Evolutionary conservation across 306 rosid genomes (phyloP).

Genomic region (Sophora flavescens): DNA sequence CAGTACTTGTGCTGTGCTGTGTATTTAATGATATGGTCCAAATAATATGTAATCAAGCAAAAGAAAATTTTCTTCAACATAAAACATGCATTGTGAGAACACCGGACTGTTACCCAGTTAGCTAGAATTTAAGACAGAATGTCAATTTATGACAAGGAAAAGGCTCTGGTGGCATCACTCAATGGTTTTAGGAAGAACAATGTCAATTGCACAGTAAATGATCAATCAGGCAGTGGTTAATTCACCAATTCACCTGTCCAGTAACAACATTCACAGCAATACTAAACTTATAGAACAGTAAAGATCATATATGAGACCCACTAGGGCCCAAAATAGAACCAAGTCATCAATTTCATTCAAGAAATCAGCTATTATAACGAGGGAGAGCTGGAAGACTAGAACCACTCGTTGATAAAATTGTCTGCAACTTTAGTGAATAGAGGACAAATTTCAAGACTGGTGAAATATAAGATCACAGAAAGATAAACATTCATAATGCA

Average conservation of each 20-base stretch:
- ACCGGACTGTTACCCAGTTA: no score
- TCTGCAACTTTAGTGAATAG: not conserved
- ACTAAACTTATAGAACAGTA: not conserved
- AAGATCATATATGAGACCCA: not conserved
- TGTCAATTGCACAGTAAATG: not conserved
- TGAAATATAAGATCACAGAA: constrained; percentile 1
- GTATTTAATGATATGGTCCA: not conserved
- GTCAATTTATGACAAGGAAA: not conserved
- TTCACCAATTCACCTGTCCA: not conserved
- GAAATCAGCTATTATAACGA: not conserved
- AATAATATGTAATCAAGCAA: not conserved
- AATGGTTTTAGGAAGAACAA: not conserved
- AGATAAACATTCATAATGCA: not conserved
- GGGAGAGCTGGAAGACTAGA: no score
- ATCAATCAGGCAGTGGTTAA: not conserved
- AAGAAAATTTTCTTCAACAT: no score
- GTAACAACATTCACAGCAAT: not conserved
- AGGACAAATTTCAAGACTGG: not conserved
- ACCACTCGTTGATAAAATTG: no score
- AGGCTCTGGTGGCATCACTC: not conserved
- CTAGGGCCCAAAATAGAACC: not conserved
- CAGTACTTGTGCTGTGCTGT: not conserved
- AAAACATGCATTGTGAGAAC: no score
- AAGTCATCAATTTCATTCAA: not conserved
- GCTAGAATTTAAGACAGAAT: not conserved